phyloP scores from a whole-genome alignment of 2,329 filamentous ascomycete species.

The Neonectria faginata region DNA sequence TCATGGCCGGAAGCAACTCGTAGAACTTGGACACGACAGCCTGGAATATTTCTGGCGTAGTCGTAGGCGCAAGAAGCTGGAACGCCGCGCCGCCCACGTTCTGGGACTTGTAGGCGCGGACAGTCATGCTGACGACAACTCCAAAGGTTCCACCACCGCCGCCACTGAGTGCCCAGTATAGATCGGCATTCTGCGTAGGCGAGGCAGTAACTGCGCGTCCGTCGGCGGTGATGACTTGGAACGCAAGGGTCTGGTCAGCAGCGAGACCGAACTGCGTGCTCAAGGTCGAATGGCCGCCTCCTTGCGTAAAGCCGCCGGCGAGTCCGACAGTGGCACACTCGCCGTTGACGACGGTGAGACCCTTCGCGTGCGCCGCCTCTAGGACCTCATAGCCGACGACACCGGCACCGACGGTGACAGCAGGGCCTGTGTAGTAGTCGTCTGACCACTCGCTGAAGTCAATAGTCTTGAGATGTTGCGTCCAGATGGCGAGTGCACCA shows the following conservation, averaged over 20 bases:
- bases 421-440: conserved; percentile 60
- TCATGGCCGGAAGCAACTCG: conserved; percentile 51
- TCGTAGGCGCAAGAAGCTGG: background rate
- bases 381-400: conserved; percentile 62
- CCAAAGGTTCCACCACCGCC: conserved; percentile 71
- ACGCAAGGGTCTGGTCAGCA: conserved; percentile 69
- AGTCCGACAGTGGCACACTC: conserved; percentile 67
- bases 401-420: conserved; percentile 67
- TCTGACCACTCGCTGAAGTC: conserved; percentile 56
- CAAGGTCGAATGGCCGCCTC: conserved; percentile 67
- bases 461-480: conserved; percentile 55
- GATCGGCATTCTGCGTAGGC: conserved; percentile 60
- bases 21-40: conserved; percentile 55
- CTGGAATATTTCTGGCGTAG: conserved; percentile 55
- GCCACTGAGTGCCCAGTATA: conserved; percentile 73
- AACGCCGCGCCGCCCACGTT: conserved; percentile 55
- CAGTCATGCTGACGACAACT: conserved; percentile 66
- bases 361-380: conserved; percentile 55
- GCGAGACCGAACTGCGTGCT: conserved; percentile 65
- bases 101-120: conserved; percentile 58
- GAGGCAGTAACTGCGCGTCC: conserved; percentile 61
- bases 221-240: conserved; percentile 64
- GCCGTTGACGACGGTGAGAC: conserved; percentile 64
- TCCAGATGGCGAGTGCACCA: conserved; percentile 56
- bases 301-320: conserved; percentile 70